These are phyloP conservation scores for Terana coerulea DNA, from an alignment of 768 basidiomycete genomes.

Conservation along the genomic window DNA sequence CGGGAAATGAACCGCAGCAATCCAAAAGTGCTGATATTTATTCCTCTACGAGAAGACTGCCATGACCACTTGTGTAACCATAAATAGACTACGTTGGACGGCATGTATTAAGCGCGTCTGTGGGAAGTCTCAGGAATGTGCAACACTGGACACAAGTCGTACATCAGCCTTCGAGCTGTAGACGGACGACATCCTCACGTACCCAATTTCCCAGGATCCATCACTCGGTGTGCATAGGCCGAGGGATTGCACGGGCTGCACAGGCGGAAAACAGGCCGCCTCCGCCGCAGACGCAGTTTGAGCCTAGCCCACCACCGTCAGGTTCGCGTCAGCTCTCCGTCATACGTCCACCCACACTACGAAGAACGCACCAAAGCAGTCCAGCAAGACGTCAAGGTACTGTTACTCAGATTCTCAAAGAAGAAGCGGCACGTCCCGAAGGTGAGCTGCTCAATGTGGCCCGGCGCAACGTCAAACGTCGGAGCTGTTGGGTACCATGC, in stretches of 20 bases:
- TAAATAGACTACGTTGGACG: too few species aligned
- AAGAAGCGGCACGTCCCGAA: constrained; percentile 23
- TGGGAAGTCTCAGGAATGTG: background rate
- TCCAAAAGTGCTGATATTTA: too few species aligned
- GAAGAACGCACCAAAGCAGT: constrained; percentile 10
- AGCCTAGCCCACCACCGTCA: background rate
- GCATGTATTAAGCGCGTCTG: too few species aligned
- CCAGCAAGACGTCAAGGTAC: constrained; percentile 22
- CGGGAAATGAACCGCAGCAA: too few species aligned
- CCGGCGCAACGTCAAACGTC: constrained; percentile 14
- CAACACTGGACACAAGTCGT: background rate
- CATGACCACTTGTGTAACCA: too few species aligned
- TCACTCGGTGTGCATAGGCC: background rate
- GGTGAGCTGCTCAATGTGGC: constrained; percentile 18
- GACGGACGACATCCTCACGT: background rate
- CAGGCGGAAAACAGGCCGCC: constrained; percentile 4
- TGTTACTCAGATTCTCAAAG: constrained; percentile 20
- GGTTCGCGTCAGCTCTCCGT: too few species aligned
- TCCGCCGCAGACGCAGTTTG: background rate
- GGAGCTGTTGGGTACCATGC: background rate
- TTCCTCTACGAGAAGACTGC: too few species aligned
- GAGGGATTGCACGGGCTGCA: constrained; percentile 4
- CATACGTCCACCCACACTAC: too few species aligned
- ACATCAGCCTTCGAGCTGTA: background rate
- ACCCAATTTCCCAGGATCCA: constrained; percentile 7